These are phyloP conservation scores for Ascochyta fabae DNA, from an alignment of 2,329 filamentous ascomycete genomes.

Conservation along the genomic window DNA sequence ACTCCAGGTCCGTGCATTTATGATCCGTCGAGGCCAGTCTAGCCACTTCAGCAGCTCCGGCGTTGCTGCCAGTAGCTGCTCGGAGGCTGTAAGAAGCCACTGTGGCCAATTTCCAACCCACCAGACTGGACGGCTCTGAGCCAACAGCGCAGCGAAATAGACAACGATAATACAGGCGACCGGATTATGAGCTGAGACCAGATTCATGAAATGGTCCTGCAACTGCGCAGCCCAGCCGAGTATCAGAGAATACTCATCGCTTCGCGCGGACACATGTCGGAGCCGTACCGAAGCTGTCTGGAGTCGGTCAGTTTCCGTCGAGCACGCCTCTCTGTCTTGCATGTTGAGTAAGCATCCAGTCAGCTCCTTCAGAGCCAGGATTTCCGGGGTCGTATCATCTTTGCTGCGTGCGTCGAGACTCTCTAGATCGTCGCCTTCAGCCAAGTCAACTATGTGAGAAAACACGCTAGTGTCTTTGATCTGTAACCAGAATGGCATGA, in stretches of 20 bases:
- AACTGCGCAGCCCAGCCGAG: constrained; percentile 35
- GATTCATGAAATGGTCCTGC: constrained; percentile 31
- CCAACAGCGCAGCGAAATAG: constrained; percentile 36
- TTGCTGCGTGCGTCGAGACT: constrained; percentile 21
- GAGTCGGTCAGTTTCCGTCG: constrained; percentile 32
- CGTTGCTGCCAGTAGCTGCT: constrained; percentile 29
- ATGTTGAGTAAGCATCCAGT: constrained; percentile 29
- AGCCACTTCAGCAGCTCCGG: constrained; percentile 39
- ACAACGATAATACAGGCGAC: constrained; percentile 37
- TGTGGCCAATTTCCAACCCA: constrained; percentile 40
- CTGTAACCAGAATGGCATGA: constrained; percentile 30
- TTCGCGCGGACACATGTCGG: constrained; percentile 24
- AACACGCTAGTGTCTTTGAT: constrained; percentile 29
- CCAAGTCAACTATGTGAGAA: constrained; percentile 21
- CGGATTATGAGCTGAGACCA: constrained; percentile 35
- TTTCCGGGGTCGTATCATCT: constrained; percentile 26
- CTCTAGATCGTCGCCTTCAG: constrained; percentile 15
- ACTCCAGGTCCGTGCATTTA: constrained; percentile 16
- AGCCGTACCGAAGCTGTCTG: constrained; percentile 29
- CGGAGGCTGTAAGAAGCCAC: constrained; percentile 32
- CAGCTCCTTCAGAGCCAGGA: constrained; percentile 32
- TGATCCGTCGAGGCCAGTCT: constrained; percentile 34
- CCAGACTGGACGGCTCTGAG: constrained; percentile 32
- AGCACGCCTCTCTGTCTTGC: constrained; percentile 30
- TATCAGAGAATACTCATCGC: constrained; percentile 33